Conservation (phyloP, 2,329 filamentous ascomycete genomes). For the Paraphaeosphaeria sporulosa region DNA sequence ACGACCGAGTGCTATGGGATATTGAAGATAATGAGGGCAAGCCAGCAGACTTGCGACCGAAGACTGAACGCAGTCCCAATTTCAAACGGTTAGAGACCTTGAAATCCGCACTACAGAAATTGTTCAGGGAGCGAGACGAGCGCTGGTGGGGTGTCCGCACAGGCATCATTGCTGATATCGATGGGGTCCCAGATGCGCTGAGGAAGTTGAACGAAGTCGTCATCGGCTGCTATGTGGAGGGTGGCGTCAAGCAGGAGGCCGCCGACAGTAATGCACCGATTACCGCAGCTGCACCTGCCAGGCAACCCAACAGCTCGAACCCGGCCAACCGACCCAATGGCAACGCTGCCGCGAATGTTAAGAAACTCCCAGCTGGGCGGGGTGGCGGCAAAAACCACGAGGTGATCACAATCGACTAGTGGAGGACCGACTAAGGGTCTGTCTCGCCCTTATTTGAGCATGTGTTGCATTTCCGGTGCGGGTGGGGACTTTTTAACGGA, state of each 20-base stretch:
- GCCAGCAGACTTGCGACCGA: constrained; percentile 33
- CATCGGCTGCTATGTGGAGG: constrained; percentile 40
- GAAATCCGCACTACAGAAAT: constrained; percentile 39
- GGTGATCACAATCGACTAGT: constrained; percentile 16
- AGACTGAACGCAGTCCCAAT: constrained; percentile 30
- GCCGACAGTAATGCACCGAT: not conserved
- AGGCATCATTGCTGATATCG: constrained; percentile 46
- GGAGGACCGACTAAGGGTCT: not conserved
- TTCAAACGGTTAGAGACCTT: constrained; percentile 42
- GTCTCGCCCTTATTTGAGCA: not conserved
- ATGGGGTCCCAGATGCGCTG: constrained; percentile 47
- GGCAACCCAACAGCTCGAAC: not conserved
- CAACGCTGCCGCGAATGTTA: not conserved
- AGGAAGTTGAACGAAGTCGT: constrained; percentile 49
- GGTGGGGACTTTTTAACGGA: not conserved
- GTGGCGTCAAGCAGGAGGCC: constrained; percentile 28
- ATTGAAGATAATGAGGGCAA: constrained; percentile 44
- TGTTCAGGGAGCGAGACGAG: constrained; percentile 41
- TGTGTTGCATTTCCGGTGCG: constrained; percentile 1
- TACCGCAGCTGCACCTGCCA: too few relatives aligned
- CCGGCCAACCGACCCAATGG: not conserved
- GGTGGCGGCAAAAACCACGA: constrained; percentile 2
- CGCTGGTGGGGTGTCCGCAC: constrained; percentile 50
- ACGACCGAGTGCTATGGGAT: constrained; percentile 47
- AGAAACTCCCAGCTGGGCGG: not conserved